Conservation (phyloP, 129 eudicot species). For the Escallonia herrerae region DNA sequence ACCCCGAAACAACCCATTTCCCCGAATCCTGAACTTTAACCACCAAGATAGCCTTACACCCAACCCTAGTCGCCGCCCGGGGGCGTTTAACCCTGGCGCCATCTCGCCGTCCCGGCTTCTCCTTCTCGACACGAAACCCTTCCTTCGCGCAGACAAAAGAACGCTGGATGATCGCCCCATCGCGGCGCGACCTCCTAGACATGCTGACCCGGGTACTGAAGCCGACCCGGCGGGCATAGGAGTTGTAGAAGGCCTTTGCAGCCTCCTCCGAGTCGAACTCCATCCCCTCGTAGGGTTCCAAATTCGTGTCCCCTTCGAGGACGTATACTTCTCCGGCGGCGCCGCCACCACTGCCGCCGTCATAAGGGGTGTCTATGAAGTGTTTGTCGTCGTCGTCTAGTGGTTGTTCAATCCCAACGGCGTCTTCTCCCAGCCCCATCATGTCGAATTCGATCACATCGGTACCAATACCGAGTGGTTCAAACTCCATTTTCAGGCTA, state of each 20-base stretch:
- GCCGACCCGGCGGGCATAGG: conserved; percentile 37
- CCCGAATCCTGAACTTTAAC: conserved; percentile 27
- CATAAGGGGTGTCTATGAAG: background rate
- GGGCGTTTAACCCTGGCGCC: conserved; percentile 19
- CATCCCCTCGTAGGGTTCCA: conserved; percentile 37
- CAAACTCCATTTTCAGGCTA: conserved; percentile 14
- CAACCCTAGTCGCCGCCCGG: conserved; percentile 26
- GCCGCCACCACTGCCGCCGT: background rate
- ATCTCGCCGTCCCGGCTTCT: conserved; percentile 2
- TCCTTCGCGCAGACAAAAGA: conserved; percentile 36
- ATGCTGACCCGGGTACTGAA: conserved; percentile 37
- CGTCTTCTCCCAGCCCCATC: conserved; percentile 14
- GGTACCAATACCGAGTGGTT: conserved; percentile 7
- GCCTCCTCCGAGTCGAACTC: conserved; percentile 41
- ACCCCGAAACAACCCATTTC: conserved; percentile 24
- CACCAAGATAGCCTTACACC: conserved; percentile 29
- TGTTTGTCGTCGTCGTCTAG: conserved; percentile 8
- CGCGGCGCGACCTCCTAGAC: conserved; percentile 31
- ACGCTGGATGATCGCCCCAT: conserved; percentile 33
- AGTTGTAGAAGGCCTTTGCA: conserved; percentile 34
- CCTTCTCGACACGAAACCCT: conserved; percentile 26
- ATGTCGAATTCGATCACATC: conserved; percentile 28
- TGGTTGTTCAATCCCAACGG: conserved; percentile 6
- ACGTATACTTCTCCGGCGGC: conserved; percentile 4
- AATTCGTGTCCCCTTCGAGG: conserved; percentile 12